Evolutionary conservation across 345 rosid species (phyloP).

Genomic region (rapeseed (Brassica napus)): Da-Ae NC_063442.1:18543001-18543500

Average conservation of each 20-base stretch:
- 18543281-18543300: constrained; percentile 4
- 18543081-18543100: constrained; percentile 14
- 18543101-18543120: constrained; percentile 30
- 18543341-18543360: neutral
- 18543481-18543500: too few relatives aligned
- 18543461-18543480: too few relatives aligned
- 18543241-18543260: constrained; percentile 1
- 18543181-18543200: constrained; percentile 35
- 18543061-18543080: constrained; percentile 21
- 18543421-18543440: too few relatives aligned
- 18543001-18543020: neutral
- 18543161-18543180: neutral
- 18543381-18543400: neutral
- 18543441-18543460: too few relatives aligned
- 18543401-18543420: neutral
- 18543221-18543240: neutral
- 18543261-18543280: neutral
- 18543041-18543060: neutral
- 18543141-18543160: constrained; percentile 46
- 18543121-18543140: constrained; percentile 38
- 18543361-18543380: neutral
- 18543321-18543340: neutral
- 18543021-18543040: neutral
- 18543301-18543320: neutral
- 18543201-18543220: neutral